These are phyloP conservation scores for Craterostigma plantagineum DNA, from an alignment of 257 asterid species.

Conservation along the genomic window DNA sequence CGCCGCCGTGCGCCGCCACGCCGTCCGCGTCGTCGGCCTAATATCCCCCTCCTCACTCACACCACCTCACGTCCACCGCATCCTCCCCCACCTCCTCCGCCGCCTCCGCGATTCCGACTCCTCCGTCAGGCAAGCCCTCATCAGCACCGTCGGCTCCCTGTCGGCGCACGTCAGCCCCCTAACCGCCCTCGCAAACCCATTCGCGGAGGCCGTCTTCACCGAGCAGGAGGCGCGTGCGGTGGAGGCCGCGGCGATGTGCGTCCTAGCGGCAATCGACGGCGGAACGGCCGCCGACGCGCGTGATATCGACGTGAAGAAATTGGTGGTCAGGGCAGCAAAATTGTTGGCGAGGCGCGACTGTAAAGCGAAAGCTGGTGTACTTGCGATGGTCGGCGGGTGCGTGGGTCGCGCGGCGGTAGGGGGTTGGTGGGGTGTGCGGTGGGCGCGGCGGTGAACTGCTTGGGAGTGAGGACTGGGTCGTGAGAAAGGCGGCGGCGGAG, in stretches of 20 bases:
- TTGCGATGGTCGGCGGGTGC: conserved; percentile 35
- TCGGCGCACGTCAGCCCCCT: conserved; percentile 49
- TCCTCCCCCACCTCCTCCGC: conserved; percentile 58
- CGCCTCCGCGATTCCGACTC: conserved; percentile 80
- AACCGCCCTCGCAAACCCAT: conserved; percentile 35
- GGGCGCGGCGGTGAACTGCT: conserved; percentile 30
- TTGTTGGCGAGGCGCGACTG: conserved; percentile 35
- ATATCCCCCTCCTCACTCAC: conserved; percentile 49
- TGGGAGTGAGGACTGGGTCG: conserved; percentile 71
- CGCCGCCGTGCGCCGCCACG: conserved; percentile 84
- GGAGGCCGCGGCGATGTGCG: conserved; percentile 70
- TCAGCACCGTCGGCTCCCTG: conserved; percentile 51
- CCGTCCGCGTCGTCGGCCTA: conserved; percentile 46
- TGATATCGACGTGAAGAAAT: conserved; percentile 30
- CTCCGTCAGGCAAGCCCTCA: conserved; percentile 61
- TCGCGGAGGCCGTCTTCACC: conserved; percentile 40
- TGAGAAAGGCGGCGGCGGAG: conserved; percentile 79
- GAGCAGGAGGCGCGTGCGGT: conserved; percentile 68
- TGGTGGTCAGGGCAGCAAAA: conserved; percentile 40
- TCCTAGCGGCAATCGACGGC: conserved; percentile 67
- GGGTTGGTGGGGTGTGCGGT: conserved; percentile 21
- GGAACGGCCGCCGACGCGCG: conserved; percentile 43
- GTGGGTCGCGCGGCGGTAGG: conserved; percentile 31
- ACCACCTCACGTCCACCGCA: conserved; percentile 44
- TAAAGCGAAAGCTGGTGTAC: conserved; percentile 49